Evolutionary conservation across 108 stramenopile genomes (phyloP).

Genomic region (Cyclotella kingstonii): DNA sequence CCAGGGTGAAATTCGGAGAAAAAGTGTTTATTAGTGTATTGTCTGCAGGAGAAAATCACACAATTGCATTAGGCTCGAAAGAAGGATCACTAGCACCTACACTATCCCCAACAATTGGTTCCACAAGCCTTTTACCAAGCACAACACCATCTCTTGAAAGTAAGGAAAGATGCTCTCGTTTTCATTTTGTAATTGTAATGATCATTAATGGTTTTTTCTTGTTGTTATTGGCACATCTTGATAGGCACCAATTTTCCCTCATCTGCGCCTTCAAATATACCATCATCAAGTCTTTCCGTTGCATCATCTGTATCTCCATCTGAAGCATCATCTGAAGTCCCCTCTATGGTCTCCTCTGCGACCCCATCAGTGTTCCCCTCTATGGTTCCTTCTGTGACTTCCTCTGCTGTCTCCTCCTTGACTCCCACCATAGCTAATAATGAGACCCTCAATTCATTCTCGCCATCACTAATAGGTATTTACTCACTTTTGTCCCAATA

Average conservation of each 20-base stretch:
- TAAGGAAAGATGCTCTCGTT: too few relatives aligned
- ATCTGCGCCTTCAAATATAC: too few relatives aligned
- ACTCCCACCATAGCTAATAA: neutral
- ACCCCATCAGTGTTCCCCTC: neutral
- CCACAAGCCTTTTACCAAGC: neutral
- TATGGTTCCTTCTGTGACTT: neutral
- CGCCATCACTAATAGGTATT: too few relatives aligned
- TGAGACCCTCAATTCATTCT: too few relatives aligned
- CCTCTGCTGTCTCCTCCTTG: neutral
- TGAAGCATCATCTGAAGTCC: neutral
- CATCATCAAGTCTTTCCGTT: too few relatives aligned
- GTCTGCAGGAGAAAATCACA: slow-evolving; percentile 12
- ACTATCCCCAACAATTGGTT: neutral
- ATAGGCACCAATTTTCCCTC: too few relatives aligned
- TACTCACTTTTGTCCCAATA: too few relatives aligned
- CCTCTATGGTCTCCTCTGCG: neutral
- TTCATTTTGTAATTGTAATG: too few relatives aligned
- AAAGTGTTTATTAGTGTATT: slow-evolving; percentile 4
- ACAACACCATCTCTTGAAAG: slow-evolving; percentile 2
- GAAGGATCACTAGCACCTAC: slow-evolving; percentile 5
- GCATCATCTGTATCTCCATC: neutral
- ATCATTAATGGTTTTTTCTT: too few relatives aligned
- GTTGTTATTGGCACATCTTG: too few relatives aligned
- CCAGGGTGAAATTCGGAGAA: slow-evolving; percentile 1
- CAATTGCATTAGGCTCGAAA: slow-evolving; percentile 10